Evolutionary conservation across 2,329 filamentous ascomycete species (phyloP), one percentile per base, ranked within the genome.

Genomic region (Trichophyton schoenleinii): DNA sequence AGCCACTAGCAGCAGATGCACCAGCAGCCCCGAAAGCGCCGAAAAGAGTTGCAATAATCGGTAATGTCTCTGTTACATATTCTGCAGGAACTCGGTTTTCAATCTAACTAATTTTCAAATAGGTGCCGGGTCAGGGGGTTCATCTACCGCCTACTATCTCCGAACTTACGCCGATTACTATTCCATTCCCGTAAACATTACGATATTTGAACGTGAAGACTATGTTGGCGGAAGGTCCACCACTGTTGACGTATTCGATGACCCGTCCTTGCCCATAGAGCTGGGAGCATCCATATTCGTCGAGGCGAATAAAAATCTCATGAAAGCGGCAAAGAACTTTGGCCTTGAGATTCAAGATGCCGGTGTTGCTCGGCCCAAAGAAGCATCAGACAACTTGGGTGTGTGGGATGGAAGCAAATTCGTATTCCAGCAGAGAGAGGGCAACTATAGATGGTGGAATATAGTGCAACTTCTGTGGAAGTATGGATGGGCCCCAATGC

Each of bases 281-380:
- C 79, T 97, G 0, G 94, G 94, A 15, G 94, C 88, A 9, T 92
- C 87, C 64, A 96, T 97, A 67, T 99, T 97, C 70, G 89, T 97
- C 52, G 73, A 87, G 57, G 82, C 87, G 49, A 99, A 97, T 70
- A 78, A 84, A 44, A 96, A 95, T 68, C 81, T 99, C 44, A 83
- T 86, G 67, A 85, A 88, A 60, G 87, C 91, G 0, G 85, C 83
- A 6, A 75, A 81, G 36, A 79, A 83, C 13, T 91, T 96, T 70
- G 83, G 83, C n/a, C 83, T 99, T 2, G 75, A 77, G 0, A 75
- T 83, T 1, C 75, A 72, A n/a, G 75, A 78, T 18, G 73, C 75
- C 36, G 71, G 75, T 6, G 75, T 80, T 38, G 76, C 79, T 18
- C 81, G 80, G 13, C 73, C 77, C 3, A 71, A 71, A 11, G 75